A percentile compares a stretch with the other conserved stretches of the same genome.
Conservation (phyloP, 768 basidiomycete species). For the Mycena rosella region DNA sequence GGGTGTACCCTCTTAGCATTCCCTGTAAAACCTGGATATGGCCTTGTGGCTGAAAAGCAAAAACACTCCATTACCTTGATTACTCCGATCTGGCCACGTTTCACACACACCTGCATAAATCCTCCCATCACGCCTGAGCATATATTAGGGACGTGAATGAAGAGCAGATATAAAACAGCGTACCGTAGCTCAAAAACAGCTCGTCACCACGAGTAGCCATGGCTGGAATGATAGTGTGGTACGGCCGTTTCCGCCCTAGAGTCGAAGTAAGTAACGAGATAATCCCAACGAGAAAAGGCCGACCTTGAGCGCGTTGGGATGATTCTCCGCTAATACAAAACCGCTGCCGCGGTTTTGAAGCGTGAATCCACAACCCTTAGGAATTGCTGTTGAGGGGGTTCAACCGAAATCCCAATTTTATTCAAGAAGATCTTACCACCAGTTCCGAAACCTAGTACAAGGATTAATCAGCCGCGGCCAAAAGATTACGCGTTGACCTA, state of each 20-base stretch:
- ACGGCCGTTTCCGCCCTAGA: slow-evolving; percentile 83
- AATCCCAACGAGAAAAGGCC: slow-evolving; percentile 16
- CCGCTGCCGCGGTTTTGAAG: slow-evolving; percentile 94
- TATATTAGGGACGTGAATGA: too few species aligned
- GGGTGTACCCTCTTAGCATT: slow-evolving; percentile 86
- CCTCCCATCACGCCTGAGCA: slow-evolving; percentile 98
- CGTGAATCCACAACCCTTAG: slow-evolving; percentile 95
- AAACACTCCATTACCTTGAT: not conserved
- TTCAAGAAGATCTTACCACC: slow-evolving; percentile 61
- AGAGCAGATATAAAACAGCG: too few species aligned
- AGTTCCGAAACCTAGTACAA: slow-evolving; percentile 83
- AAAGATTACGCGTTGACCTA: slow-evolving; percentile 42
- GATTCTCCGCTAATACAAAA: slow-evolving; percentile 83
- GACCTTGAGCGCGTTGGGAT: slow-evolving; percentile 88
- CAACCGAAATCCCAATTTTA: not conserved
- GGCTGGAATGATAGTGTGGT: slow-evolving; percentile 96
- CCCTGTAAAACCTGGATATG: slow-evolving; percentile 96
- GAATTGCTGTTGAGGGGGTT: slow-evolving; percentile 71
- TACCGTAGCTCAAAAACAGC: slow-evolving; percentile 88
- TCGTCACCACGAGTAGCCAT: slow-evolving; percentile 84
- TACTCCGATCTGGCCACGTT: slow-evolving; percentile 12
- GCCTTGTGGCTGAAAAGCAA: slow-evolving; percentile 81
- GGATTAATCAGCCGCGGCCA: not conserved
- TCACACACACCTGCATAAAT: slow-evolving; percentile 81
- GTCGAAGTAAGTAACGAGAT: not conserved